Evolutionary conservation across 805 yeast species (phyloP).

Genomic region (Metschnikowia bowlesiae): DNA sequence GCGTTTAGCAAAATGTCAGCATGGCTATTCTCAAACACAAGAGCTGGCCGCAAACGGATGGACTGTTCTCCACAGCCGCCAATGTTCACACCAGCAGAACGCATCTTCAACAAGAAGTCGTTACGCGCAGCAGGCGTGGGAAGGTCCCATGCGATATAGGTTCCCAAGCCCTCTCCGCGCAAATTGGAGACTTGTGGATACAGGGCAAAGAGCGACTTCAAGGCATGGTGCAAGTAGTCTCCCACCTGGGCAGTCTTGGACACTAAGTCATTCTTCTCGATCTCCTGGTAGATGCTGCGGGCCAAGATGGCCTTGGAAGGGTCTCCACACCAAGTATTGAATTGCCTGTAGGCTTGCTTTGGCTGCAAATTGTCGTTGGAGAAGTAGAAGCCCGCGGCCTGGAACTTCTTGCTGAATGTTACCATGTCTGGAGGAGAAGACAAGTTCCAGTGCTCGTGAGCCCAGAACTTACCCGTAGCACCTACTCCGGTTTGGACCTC

Average conservation of each 20-base stretch:
- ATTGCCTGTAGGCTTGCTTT: conserved; percentile 60
- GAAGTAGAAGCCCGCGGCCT: conserved; percentile 69
- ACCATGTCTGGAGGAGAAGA: conserved; percentile 63
- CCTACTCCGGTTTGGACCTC: conserved; percentile 77
- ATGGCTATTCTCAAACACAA: conserved; percentile 57
- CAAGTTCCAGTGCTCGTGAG: conserved; percentile 65
- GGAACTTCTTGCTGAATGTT: conserved; percentile 69
- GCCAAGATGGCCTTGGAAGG: conserved; percentile 66
- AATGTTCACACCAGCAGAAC: conserved; percentile 54
- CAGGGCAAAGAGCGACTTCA: conserved; percentile 35
- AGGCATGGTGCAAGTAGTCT: conserved; percentile 44
- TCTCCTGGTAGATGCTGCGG: conserved; percentile 53
- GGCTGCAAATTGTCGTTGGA: conserved; percentile 56
- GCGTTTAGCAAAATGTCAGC: conserved; percentile 52
- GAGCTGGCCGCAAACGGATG: conserved; percentile 62
- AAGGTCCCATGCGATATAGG: conserved; percentile 64
- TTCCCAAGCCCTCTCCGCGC: conserved; percentile 61
- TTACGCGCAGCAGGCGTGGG: conserved; percentile 42
- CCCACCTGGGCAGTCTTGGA: conserved; percentile 50
- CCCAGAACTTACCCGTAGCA: conserved; percentile 70
- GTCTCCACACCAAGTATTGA: conserved; percentile 79
- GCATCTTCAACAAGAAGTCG: conserved; percentile 41
- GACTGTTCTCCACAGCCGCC: conserved; percentile 64
- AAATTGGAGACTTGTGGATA: conserved; percentile 45
- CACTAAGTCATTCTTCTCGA: conserved; percentile 46